phyloP scores from a whole-genome alignment of 768 basidiomycete genomes.

The Hemileccinum impolitum region DNA sequence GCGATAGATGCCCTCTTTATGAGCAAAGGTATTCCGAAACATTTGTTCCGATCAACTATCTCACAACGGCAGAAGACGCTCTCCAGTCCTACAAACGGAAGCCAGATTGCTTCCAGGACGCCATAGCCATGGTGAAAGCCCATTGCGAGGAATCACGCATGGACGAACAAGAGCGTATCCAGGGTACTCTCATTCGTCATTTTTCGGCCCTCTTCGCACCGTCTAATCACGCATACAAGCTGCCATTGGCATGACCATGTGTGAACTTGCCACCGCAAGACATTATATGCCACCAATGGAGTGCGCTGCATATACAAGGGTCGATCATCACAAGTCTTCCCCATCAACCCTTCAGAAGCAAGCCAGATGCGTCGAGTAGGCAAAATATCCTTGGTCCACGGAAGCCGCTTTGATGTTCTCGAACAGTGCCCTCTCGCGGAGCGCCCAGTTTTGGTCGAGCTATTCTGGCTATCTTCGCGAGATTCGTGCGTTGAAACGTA shows the following conservation, averaged over 20 bases:
- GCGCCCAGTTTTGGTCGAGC: slow-evolving; percentile 82
- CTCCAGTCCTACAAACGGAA: slow-evolving; percentile 42
- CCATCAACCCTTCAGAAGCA: slow-evolving; percentile 24
- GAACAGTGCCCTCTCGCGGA: slow-evolving; percentile 65
- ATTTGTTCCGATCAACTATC: slow-evolving; percentile 1
- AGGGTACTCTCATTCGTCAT: slow-evolving; percentile 37
- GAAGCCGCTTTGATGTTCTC: slow-evolving; percentile 1
- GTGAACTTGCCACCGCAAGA: slow-evolving; percentile 72
- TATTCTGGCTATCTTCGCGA: slow-evolving; percentile 83
- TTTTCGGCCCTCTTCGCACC: not conserved
- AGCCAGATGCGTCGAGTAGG: slow-evolving; percentile 53
- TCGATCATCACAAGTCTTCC: not conserved
- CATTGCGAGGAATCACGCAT: slow-evolving; percentile 57
- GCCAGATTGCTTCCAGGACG: slow-evolving; percentile 63
- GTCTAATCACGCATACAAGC: slow-evolving; percentile 41
- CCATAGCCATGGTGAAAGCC: slow-evolving; percentile 43
- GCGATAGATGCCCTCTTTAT: slow-evolving; percentile 16
- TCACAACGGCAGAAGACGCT: slow-evolving; percentile 32
- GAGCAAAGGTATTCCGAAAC: slow-evolving; percentile 14
- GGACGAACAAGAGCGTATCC: slow-evolving; percentile 58
- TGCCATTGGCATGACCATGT: slow-evolving; percentile 75
- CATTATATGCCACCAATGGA: slow-evolving; percentile 67
- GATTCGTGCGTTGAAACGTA: slow-evolving; percentile 53
- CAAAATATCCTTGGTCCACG: not conserved
- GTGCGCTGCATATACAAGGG: slow-evolving; percentile 37